Percentiles rank a stretch among this genome's conserved stretches.
Conservation (phyloP, 2,329 filamentous ascomycete genomes). For the Talaromyces albobiverticillius region DNA sequence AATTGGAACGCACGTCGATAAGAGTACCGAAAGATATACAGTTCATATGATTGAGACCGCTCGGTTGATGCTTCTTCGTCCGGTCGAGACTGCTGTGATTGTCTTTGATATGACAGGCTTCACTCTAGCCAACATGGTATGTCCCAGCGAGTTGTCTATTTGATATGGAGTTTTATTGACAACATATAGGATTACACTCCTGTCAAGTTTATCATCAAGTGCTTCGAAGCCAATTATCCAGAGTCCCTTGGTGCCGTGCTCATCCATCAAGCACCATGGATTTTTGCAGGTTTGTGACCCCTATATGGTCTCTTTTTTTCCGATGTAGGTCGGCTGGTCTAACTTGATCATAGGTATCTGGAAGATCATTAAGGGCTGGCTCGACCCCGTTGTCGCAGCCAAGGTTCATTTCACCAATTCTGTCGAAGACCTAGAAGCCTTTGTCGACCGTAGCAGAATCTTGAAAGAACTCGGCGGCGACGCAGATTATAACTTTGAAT, state of each 20-base stretch:
- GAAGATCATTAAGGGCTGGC: conserved; percentile 93
- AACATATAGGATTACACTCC: conserved; percentile 74
- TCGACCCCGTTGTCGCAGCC: conserved; percentile 90
- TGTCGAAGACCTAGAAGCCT: conserved; percentile 72
- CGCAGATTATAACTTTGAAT: conserved; percentile 80
- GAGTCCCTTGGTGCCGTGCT: conserved; percentile 86
- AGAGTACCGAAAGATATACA: conserved; percentile 81
- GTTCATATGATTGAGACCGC: conserved; percentile 93
- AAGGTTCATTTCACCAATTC: conserved; percentile 94
- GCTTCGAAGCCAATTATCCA: conserved; percentile 97
- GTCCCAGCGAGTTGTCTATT: conserved; percentile 14
- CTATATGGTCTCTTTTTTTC: too few relatives aligned
- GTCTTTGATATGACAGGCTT: conserved; percentile 97
- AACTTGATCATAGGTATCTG: conserved; percentile 67
- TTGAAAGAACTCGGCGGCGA: conserved; percentile 81
- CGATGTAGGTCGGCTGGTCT: not conserved
- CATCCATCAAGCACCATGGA: conserved; percentile 94
- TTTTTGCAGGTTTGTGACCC: conserved; percentile 85
- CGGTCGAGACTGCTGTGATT: conserved; percentile 87
- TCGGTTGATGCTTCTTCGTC: conserved; percentile 73
- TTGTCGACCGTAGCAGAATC: conserved; percentile 68
- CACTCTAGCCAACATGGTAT: conserved; percentile 87
- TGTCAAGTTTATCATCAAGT: conserved; percentile 99
- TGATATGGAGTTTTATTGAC: not conserved
- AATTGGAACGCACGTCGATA: conserved; percentile 76